Conservation (phyloP, 371 early-diverging fungal genomes). For the Circinella minor region DNA sequence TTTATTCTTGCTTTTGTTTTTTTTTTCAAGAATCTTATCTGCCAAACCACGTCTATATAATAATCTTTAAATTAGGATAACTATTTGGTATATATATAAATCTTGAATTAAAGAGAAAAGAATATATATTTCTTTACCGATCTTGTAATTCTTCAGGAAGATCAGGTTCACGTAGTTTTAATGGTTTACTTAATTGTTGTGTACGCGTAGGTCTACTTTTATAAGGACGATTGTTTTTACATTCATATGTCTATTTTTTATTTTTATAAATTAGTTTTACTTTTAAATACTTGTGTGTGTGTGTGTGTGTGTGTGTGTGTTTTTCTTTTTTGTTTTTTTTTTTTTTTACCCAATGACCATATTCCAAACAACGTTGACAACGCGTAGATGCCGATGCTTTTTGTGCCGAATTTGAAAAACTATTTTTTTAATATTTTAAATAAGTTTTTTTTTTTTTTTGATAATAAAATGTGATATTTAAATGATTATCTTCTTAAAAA, state of each 20-base stretch:
- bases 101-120: too few relatives aligned
- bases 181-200: constrained; percentile 63
- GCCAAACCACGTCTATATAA: constrained; percentile 55
- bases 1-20: constrained; percentile 35
- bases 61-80: not conserved
- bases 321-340: not conserved
- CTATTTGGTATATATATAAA: too few relatives aligned
- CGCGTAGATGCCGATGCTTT: constrained; percentile 60
- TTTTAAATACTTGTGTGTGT: too few relatives aligned
- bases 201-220: constrained; percentile 65
- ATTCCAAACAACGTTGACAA: constrained; percentile 67
- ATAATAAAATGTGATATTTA: not conserved
- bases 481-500: not conserved
- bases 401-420: constrained; percentile 31
- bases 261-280: not conserved
- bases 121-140: constrained; percentile 30
- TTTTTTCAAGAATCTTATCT: constrained; percentile 55
- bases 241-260: constrained; percentile 56
- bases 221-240: constrained; percentile 57
- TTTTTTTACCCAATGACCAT: constrained; percentile 61
- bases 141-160: constrained; percentile 58
- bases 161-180: constrained; percentile 55
- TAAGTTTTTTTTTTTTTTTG: not conserved
- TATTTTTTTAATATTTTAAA: constrained; percentile 1
- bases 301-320: too few relatives aligned